Conservation (phyloP, 2,329 filamentous ascomycete genomes). For the Neophaeococcomyces mojaviensis region DNA sequence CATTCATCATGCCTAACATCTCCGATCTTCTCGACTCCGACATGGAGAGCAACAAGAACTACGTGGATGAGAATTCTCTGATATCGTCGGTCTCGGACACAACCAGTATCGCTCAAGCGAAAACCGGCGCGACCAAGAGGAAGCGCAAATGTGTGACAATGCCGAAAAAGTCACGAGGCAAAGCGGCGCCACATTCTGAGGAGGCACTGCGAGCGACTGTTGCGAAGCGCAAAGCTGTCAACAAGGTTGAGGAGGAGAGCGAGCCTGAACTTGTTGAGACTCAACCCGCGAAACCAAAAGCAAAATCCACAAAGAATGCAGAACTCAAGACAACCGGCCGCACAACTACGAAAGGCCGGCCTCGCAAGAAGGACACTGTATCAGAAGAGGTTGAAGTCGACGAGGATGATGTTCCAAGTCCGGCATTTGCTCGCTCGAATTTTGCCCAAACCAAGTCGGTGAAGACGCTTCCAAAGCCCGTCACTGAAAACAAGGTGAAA, state of each 20-base stretch:
- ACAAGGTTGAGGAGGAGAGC: conserved; percentile 32
- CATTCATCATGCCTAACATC: conserved; percentile 28
- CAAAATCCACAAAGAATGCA: not conserved
- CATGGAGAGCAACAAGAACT: conserved; percentile 32
- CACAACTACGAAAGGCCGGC: conserved; percentile 1
- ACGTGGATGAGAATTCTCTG: conserved; percentile 27
- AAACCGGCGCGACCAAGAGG: conserved; percentile 16
- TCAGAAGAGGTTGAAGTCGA: conserved; percentile 23
- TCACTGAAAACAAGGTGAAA: conserved; percentile 15
- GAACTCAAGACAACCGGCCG: conserved; percentile 8
- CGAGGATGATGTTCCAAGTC: conserved; percentile 14
- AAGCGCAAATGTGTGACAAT: conserved; percentile 23
- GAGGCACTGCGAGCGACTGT: conserved; percentile 31
- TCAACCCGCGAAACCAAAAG: conserved; percentile 27
- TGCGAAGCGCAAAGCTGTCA: conserved; percentile 27
- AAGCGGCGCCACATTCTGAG: conserved; percentile 30
- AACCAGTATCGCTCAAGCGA: conserved; percentile 17
- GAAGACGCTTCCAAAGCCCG: conserved; percentile 5
- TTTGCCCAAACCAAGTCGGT: conserved; percentile 11
- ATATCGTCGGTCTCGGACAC: conserved; percentile 20
- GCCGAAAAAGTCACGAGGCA: conserved; percentile 28
- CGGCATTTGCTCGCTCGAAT: conserved; percentile 13
- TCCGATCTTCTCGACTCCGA: conserved; percentile 43
- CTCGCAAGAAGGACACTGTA: conserved; percentile 27
- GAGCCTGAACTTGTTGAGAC: conserved; percentile 28